phyloP scores from a whole-genome alignment of 2,329 filamentous ascomycete species.

The Scedosporium aurantiacum region DNA sequence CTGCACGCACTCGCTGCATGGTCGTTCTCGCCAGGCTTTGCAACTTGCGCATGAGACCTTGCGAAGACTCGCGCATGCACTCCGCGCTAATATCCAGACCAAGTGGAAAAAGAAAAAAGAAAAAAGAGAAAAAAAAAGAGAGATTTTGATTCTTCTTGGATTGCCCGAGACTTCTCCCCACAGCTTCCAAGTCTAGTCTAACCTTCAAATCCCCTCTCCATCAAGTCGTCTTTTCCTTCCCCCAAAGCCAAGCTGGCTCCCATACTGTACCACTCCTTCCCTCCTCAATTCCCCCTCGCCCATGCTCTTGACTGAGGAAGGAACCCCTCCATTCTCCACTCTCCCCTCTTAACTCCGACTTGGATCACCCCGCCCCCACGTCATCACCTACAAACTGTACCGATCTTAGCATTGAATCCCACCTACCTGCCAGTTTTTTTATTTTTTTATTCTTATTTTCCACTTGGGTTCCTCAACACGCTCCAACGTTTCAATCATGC shows the following conservation, averaged over 20 bases:
- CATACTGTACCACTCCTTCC: background rate
- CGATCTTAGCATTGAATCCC: background rate
- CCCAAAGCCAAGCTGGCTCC: background rate
- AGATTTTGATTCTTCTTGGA: background rate
- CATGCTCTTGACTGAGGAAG: background rate
- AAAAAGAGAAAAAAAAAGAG: background rate
- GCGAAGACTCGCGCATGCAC: background rate
- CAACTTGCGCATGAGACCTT: background rate
- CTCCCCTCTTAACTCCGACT: background rate
- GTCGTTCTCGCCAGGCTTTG: background rate
- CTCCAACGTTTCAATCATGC: slow-evolving; percentile 18
- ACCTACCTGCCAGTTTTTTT: background rate
- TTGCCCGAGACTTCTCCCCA: background rate
- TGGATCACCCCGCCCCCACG: background rate
- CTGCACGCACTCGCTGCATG: background rate
- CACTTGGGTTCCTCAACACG: background rate
- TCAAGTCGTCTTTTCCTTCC: background rate
- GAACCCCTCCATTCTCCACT: background rate
- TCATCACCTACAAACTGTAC: background rate
- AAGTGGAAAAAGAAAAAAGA: background rate
- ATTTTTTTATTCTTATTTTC: slow-evolving; percentile 3
- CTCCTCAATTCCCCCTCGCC: background rate
- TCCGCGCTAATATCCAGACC: background rate
- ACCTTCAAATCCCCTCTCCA: background rate
- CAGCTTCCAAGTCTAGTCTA: background rate